Evolutionary conservation across 2,329 filamentous ascomycete genomes (phyloP), one percentile per base, ranked within the genome.

Genomic region (Colletotrichum echinochloae): DNA sequence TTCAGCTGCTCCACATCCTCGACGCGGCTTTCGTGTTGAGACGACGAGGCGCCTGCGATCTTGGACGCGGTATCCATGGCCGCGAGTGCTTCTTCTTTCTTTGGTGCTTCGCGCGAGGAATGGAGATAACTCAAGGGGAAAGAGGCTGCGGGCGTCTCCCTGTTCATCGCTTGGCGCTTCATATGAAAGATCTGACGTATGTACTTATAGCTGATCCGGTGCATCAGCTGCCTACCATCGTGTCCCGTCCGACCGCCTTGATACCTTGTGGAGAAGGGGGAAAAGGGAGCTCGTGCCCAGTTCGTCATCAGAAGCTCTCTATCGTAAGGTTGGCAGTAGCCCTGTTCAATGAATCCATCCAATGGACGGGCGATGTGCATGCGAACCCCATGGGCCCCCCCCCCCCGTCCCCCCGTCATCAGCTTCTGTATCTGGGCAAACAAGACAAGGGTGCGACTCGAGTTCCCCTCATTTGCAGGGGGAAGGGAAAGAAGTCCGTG

Each of bases 1-100:
- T 66, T 64, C n/a, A 71, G 18, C 28, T 66, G 61, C 18, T 72
- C 66, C n/a, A 66, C 57, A 44, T 70, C 57, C 9, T 71, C 70
- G 26, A 26, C 59, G n/a, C 54, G 59, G 20, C 60, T 57, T 46
- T 72, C 66, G n/a, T 63, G 62, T 46, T 72, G 70, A 28, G 66
- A 66, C 44, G 66, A 63, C 44, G 54, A 26, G 14, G 49, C n/a
- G 39, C 61, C 62, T 35, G 48, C 70, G 3, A 59, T 26, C 59
- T 72, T 72, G 0, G 35, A 44, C 18, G 51, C 63, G 30, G 59
- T 35, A n/a, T 62, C 39, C 70, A 72, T 72, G 44, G 35, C 30
- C 35, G 20, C 26, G 20, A 12, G 30, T 26, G 14, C 28, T 23
- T 39, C 28, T 23, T 39, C 14, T 20, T 28, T 52, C 49, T 35